Percentiles rank a stretch among this genome's conserved stretches.
phyloP scores from a whole-genome alignment of 306 rosid genomes.

The Comarum palustre region DNA sequence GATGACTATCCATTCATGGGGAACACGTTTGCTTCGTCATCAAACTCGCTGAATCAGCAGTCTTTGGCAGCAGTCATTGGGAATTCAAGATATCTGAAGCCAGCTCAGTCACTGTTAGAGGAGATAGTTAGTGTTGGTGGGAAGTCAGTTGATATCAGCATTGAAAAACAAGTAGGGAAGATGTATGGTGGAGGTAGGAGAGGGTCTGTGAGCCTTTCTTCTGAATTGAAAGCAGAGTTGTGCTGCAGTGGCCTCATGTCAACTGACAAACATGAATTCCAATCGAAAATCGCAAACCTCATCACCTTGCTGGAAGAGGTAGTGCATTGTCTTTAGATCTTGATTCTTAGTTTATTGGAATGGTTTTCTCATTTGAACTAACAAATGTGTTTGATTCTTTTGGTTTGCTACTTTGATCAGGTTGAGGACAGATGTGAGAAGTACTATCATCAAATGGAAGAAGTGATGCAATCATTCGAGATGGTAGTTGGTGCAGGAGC shows the following conservation, averaged over 20 bases:
- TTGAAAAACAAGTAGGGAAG: slow-evolving; percentile 47
- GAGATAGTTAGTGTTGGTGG: slow-evolving; percentile 63
- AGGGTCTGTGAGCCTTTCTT: slow-evolving; percentile 41
- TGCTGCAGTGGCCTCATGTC: slow-evolving; percentile 45
- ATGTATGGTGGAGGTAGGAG: slow-evolving; percentile 49
- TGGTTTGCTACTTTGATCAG: slow-evolving; percentile 32
- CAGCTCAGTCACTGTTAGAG: slow-evolving; percentile 62
- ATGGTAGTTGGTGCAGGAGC: slow-evolving; percentile 66
- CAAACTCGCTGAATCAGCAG: slow-evolving; percentile 44
- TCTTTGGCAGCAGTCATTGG: slow-evolving; percentile 44
- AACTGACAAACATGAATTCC: slow-evolving; percentile 59
- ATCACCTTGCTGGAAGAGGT: slow-evolving; percentile 70
- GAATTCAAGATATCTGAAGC: slow-evolving; percentile 61
- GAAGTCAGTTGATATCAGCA: slow-evolving; percentile 43
- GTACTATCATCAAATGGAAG: slow-evolving; percentile 78
- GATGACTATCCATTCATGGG: slow-evolving; percentile 46
- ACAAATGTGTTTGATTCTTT: not conserved
- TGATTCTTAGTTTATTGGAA: slow-evolving; percentile 12
- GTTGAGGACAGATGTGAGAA: slow-evolving; percentile 67
- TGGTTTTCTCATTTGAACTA: not conserved
- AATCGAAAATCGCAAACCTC: slow-evolving; percentile 53
- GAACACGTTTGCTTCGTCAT: slow-evolving; percentile 41
- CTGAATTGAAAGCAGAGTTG: slow-evolving; percentile 58
- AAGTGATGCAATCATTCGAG: slow-evolving; percentile 59
- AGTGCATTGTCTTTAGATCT: slow-evolving; percentile 1